phyloP scores from a whole-genome alignment of 306 rosid species.

The Vigna angularis region DNA sequence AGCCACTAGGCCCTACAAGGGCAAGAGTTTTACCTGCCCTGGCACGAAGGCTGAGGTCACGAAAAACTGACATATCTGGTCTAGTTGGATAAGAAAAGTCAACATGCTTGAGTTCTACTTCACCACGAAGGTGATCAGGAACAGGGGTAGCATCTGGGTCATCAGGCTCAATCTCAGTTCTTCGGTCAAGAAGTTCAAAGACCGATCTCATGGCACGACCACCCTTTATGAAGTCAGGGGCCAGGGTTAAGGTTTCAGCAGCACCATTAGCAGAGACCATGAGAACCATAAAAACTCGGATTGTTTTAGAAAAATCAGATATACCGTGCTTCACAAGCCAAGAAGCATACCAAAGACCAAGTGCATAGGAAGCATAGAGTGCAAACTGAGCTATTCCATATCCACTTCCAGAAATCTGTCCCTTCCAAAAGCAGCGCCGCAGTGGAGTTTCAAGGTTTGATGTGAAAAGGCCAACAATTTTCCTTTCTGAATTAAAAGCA shows the following conservation, averaged over 20 bases:
- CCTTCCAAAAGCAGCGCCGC: constrained; percentile 92
- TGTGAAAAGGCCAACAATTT: constrained; percentile 78
- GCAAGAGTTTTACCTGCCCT: constrained; percentile 93
- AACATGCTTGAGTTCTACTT: constrained; percentile 83
- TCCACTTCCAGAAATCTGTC: constrained; percentile 93
- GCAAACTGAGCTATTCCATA: constrained; percentile 91
- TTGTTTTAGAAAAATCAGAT: constrained; percentile 88
- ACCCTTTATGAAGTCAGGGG: constrained; percentile 93
- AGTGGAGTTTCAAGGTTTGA: constrained; percentile 80
- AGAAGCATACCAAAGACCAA: constrained; percentile 98
- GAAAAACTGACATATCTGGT: constrained; percentile 78
- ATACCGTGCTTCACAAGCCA: constrained; percentile 96
- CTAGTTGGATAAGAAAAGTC: constrained; percentile 84
- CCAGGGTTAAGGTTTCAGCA: constrained; percentile 86
- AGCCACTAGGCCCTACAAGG: constrained; percentile 93
- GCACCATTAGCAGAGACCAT: constrained; percentile 96
- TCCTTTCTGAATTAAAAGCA: constrained; percentile 85
- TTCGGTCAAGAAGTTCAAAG: constrained; percentile 83
- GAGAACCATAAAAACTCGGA: constrained; percentile 88
- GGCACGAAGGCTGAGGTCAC: constrained; percentile 80
- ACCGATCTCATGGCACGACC: constrained; percentile 92
- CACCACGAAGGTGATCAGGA: constrained; percentile 82
- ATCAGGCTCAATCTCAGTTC: constrained; percentile 91
- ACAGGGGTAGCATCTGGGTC: constrained; percentile 68
- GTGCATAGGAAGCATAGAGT: constrained; percentile 88